Percentiles rank a stretch among this genome's conserved stretches.
These are phyloP conservation scores for Sextonia rubra DNA, from an alignment of 164 flowering plant species.

Conservation along the genomic window DNA sequence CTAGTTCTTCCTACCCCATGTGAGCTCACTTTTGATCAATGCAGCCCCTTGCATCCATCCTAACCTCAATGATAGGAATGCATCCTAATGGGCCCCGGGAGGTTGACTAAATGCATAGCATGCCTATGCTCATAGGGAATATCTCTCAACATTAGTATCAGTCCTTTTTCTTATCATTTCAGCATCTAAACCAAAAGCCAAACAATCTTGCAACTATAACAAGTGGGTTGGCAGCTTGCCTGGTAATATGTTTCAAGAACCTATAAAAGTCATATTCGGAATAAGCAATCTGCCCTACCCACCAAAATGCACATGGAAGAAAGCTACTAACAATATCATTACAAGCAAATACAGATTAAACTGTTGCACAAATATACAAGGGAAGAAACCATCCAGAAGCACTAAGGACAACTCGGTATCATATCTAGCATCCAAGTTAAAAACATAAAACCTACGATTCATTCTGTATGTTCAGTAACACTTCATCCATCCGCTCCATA, in stretches of 20 bases:
- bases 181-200: too few species aligned
- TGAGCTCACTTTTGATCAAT: too few species aligned
- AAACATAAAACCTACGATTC: too few species aligned
- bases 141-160: too few species aligned
- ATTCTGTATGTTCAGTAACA: not conserved
- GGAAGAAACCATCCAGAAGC: not conserved
- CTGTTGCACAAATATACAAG: not conserved
- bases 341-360: not conserved
- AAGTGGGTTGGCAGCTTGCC: not conserved
- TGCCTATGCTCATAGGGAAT: too few species aligned
- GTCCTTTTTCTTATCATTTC: too few species aligned
- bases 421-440: not conserved
- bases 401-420: not conserved
- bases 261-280: not conserved
- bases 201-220: too few species aligned
- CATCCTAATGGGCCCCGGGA: too few species aligned
- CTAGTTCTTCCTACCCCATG: too few species aligned
- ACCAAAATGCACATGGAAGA: not conserved
- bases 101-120: too few species aligned
- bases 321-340: not conserved
- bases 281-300: not conserved
- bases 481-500: not conserved
- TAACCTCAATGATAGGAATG: too few species aligned
- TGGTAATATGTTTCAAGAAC: not conserved
- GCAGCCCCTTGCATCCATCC: too few species aligned